Percentiles rank a stretch among this genome's conserved stretches.
phyloP scores from a whole-genome alignment of 305 asterid genomes.

The Nicotiana rustica region DNA sequence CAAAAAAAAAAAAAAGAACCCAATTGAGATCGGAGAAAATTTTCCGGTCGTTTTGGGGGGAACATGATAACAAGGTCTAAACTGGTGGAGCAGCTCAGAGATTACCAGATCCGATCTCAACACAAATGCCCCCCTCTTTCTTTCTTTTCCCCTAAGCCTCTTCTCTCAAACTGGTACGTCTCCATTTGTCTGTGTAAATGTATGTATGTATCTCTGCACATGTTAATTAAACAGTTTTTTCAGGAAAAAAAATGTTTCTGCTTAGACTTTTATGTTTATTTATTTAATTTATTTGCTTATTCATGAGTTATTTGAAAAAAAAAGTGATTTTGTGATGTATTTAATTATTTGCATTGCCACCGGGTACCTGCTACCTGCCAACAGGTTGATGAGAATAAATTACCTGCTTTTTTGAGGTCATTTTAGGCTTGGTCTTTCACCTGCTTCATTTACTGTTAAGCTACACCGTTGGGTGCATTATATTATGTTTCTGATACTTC shows the following conservation, averaged over 20 bases:
- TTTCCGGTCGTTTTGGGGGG: conserved; percentile 15
- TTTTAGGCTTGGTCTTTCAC: neutral
- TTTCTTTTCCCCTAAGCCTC: conserved; percentile 78
- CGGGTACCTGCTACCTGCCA: neutral
- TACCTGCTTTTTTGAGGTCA: neutral
- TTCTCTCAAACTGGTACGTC: conserved; percentile 66
- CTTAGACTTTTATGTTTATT: neutral
- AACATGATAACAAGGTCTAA: conserved; percentile 88
- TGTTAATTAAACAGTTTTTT: neutral
- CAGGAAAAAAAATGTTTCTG: neutral
- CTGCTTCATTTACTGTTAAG: neutral
- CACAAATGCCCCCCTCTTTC: conserved; percentile 79
- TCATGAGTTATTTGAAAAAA: neutral
- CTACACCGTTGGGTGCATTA: neutral
- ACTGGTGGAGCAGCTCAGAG: conserved; percentile 91
- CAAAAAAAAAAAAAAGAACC: neutral
- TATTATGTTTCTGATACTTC: neutral
- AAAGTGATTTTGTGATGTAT: neutral
- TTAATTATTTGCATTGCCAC: neutral
- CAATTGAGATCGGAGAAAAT: conserved; percentile 29
- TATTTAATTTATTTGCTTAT: neutral
- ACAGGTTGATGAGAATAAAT: neutral
- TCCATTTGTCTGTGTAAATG: neutral
- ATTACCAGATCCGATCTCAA: conserved; percentile 92
- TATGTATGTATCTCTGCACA: neutral